Evolutionary conservation across 352 stramenopile species (phyloP).

Genomic region (Hyphochytrium catenoides): DNA sequence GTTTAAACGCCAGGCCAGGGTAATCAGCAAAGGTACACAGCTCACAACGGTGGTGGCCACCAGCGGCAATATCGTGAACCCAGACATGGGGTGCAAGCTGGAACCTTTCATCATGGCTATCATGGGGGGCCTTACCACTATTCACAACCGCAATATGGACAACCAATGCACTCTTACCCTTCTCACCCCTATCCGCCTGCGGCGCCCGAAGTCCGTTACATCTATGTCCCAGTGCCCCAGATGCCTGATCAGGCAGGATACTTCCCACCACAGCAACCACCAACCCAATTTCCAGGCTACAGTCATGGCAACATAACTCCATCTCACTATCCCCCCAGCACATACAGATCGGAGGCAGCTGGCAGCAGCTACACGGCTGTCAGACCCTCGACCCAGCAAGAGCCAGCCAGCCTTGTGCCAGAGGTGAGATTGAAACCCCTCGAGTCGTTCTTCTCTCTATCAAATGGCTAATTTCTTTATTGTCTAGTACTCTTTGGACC

Average conservation of each 20-base stretch:
- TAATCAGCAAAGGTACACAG: background rate
- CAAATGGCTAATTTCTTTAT: no score
- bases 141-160: background rate
- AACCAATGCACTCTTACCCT: background rate
- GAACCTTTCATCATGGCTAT: background rate
- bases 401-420: no score
- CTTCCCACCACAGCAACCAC: conserved; percentile 9
- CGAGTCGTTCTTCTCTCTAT: no score
- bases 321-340: no score
- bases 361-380: no score
- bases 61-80: background rate
- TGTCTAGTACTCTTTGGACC: no score
- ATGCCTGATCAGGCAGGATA: conserved; percentile 10
- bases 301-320: no score
- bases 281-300: conserved; percentile 11
- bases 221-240: conserved; percentile 4
- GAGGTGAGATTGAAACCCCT: no score
- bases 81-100: background rate
- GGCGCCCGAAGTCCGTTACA: background rate
- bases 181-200: background rate
- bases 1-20: background rate
- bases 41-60: background rate
- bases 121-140: background rate
- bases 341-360: no score
- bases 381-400: no score